Evolutionary conservation across 2,329 filamentous ascomycete species (phyloP).

Genomic region (Aspergillus quadrilineatus): DNA sequence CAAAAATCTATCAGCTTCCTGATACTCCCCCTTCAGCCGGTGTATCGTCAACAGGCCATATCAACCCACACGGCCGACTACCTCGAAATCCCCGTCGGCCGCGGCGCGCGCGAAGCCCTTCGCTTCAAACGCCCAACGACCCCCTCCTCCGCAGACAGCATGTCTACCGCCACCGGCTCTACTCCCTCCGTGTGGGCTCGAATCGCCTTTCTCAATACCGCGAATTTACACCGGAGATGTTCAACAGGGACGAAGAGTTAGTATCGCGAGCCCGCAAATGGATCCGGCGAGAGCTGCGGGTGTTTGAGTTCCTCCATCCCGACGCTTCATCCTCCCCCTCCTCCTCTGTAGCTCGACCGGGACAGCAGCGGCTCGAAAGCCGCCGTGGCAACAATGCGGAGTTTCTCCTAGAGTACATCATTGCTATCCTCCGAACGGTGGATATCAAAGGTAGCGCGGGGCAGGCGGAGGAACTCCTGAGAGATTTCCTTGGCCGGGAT

Average conservation of each 20-base stretch:
- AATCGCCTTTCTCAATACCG: constrained; percentile 75
- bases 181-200: constrained; percentile 77
- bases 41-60: constrained; percentile 16
- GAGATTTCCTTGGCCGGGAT: constrained; percentile 73
- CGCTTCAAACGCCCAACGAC: constrained; percentile 36
- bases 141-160: constrained; percentile 63
- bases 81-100: constrained; percentile 20
- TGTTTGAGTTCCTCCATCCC: constrained; percentile 71
- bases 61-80: neutral
- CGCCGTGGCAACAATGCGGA: constrained; percentile 69
- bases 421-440: constrained; percentile 78
- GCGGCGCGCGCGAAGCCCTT: constrained; percentile 25
- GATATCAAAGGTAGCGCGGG: constrained; percentile 77
- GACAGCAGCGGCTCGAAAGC: constrained; percentile 34
- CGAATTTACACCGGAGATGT: constrained; percentile 67
- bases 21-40: constrained; percentile 19
- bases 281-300: constrained; percentile 78
- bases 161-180: constrained; percentile 71
- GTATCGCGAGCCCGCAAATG: constrained; percentile 76
- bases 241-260: constrained; percentile 65
- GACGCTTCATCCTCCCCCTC: constrained; percentile 27
- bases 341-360: constrained; percentile 26
- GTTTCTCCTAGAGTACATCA: constrained; percentile 80
- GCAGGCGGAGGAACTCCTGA: constrained; percentile 74
- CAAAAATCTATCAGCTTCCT: constrained; percentile 59